These are phyloP conservation scores for Colletotrichum truncatum DNA, from an alignment of 2,329 filamentous ascomycete species.

Conservation along the genomic window DNA sequence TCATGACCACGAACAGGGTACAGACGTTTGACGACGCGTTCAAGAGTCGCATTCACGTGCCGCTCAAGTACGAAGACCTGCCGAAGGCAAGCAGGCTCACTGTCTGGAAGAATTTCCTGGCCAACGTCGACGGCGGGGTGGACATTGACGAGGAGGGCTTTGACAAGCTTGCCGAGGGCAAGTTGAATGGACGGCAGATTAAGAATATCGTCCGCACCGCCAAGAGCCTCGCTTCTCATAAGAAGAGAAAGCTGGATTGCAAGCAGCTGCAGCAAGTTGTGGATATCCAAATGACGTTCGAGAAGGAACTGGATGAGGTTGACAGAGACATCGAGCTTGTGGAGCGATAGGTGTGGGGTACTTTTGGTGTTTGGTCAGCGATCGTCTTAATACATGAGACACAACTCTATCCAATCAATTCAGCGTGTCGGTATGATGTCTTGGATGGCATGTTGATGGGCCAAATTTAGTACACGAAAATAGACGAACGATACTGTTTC, in stretches of 20 bases:
- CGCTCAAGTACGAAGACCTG: slow-evolving; percentile 81
- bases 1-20: slow-evolving; percentile 61
- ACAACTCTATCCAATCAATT: too few species aligned
- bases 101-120: slow-evolving; percentile 27
- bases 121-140: slow-evolving; percentile 6
- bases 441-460: too few species aligned
- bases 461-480: too few species aligned
- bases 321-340: slow-evolving; percentile 4
- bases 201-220: slow-evolving; percentile 89
- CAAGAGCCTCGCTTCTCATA: slow-evolving; percentile 83
- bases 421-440: too few species aligned
- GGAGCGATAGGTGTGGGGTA: background rate
- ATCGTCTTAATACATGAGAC: too few species aligned
- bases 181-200: slow-evolving; percentile 75
- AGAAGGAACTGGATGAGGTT: slow-evolving; percentile 68
- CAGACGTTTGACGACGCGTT: slow-evolving; percentile 89
- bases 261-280: slow-evolving; percentile 82
- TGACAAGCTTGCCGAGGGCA: slow-evolving; percentile 71
- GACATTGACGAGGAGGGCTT: slow-evolving; percentile 57
- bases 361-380: too few species aligned
- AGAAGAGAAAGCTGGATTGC: slow-evolving; percentile 49
- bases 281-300: slow-evolving; percentile 84
- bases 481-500: too few species aligned
- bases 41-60: slow-evolving; percentile 87
- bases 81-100: slow-evolving; percentile 72